Percentiles rank a stretch among this genome's conserved stretches.
Evolutionary conservation across 1,284 basidiomycete genomes (phyloP).

Genomic region (Pisolithus thermaeus): DNA sequence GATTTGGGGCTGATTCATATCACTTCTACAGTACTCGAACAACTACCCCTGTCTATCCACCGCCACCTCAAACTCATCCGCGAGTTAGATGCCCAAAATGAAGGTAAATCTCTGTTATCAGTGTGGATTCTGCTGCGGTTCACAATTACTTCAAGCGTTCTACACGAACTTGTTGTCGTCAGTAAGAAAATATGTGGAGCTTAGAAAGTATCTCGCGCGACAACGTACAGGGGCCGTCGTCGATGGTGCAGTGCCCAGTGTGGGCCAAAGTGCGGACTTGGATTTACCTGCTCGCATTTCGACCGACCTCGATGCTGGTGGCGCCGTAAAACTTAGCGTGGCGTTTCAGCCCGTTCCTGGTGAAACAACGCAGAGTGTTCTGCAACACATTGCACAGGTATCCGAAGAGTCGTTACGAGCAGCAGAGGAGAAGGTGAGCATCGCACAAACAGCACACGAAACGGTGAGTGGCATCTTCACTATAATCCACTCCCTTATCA

Average conservation of each 20-base stretch:
- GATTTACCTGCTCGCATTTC: neutral
- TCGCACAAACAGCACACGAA: constrained; percentile 63
- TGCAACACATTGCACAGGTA: constrained; percentile 52
- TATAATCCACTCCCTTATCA: constrained; percentile 2
- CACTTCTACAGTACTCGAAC: constrained; percentile 63
- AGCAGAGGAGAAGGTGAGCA: constrained; percentile 68
- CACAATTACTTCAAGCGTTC: constrained; percentile 29
- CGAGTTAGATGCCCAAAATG: constrained; percentile 77
- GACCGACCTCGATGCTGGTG: constrained; percentile 5
- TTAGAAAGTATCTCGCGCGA: constrained; percentile 26
- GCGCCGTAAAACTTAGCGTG: constrained; percentile 18
- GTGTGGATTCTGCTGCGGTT: constrained; percentile 1
- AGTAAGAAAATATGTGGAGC: constrained; percentile 38
- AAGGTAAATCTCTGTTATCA: constrained; percentile 38
- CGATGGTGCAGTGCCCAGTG: neutral
- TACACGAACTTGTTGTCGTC: constrained; percentile 35
- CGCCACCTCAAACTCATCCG: constrained; percentile 72
- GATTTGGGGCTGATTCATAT: constrained; percentile 1
- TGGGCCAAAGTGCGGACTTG: neutral
- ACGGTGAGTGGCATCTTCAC: constrained; percentile 39
- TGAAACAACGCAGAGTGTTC: constrained; percentile 41
- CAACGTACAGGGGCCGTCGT: neutral
- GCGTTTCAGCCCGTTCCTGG: constrained; percentile 12
- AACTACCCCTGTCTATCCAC: constrained; percentile 80
- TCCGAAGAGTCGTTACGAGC: constrained; percentile 56